Evolutionary conservation across 1,139 yeast species (phyloP).

Genomic region (Saccharomyces hybrid): DNA sequence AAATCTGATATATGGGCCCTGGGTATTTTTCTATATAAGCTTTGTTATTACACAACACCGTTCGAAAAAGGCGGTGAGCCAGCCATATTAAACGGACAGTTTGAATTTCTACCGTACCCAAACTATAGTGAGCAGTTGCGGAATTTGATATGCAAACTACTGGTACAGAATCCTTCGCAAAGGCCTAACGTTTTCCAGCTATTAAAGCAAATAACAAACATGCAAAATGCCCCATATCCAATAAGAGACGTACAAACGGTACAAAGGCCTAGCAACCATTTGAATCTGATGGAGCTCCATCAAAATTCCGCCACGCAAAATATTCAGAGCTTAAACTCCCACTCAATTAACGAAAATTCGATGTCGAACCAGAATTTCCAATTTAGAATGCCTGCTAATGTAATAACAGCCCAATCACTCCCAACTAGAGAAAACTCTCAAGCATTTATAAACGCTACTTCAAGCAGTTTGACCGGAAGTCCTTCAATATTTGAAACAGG

Average conservation of each 20-base stretch:
- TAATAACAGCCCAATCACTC: neutral
- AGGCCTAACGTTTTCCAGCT: conserved; percentile 68
- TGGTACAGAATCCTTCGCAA: conserved; percentile 60
- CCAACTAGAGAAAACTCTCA: neutral
- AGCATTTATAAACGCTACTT: neutral
- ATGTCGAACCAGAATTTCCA: neutral
- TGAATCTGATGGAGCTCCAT: neutral
- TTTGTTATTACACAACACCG: conserved; percentile 76
- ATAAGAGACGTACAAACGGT: conserved; percentile 29
- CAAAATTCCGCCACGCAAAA: neutral
- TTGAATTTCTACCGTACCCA: conserved; percentile 48
- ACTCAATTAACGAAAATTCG: neutral
- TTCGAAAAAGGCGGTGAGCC: conserved; percentile 67
- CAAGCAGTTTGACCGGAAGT: neutral
- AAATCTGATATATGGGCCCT: conserved; percentile 80
- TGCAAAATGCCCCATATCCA: conserved; percentile 50
- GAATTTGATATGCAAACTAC: conserved; percentile 51
- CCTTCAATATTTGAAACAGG: neutral
- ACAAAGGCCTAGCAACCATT: neutral
- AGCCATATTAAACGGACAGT: conserved; percentile 62
- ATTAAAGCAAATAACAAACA: conserved; percentile 55
- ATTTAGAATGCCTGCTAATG: neutral
- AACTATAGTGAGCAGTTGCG: conserved; percentile 44
- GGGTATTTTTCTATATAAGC: conserved; percentile 67
- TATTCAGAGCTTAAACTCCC: neutral